Conservation (phyloP, 2,329 filamentous ascomycete species). For the Nothopassalora personata region DNA sequence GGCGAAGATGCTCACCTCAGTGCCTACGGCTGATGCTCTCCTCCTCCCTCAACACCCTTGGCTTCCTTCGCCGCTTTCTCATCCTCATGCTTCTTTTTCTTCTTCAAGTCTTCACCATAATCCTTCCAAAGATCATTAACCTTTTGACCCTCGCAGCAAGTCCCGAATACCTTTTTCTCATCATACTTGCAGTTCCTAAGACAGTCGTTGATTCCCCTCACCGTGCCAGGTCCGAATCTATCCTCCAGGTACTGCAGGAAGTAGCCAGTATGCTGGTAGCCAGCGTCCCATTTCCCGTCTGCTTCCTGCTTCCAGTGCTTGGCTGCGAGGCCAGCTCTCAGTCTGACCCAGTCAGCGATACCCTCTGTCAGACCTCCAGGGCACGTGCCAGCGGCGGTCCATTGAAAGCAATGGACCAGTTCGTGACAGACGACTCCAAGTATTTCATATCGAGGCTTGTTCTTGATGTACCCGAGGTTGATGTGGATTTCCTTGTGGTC, state of each 20-base stretch:
- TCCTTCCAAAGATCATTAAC: conserved; percentile 69
- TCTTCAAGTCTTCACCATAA: conserved; percentile 54
- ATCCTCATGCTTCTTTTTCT: conserved; percentile 20
- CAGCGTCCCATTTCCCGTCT: conserved; percentile 70
- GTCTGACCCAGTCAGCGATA: conserved; percentile 85
- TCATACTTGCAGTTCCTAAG: conserved; percentile 60
- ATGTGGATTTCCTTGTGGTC: conserved; percentile 95
- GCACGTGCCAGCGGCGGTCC: conserved; percentile 56
- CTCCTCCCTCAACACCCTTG: conserved; percentile 1
- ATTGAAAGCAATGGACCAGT: conserved; percentile 91
- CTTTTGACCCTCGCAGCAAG: conserved; percentile 45
- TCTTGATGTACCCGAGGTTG: conserved; percentile 66
- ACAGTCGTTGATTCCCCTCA: conserved; percentile 59
- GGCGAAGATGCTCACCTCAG: too few relatives aligned
- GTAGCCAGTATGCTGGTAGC: conserved; percentile 87
- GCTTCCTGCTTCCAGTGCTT: conserved; percentile 70
- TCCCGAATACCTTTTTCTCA: conserved; percentile 42
- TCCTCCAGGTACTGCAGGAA: conserved; percentile 82
- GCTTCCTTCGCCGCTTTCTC: conserved; percentile 5
- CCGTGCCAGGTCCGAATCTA: conserved; percentile 48
- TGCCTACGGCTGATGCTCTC: conserved; percentile 11
- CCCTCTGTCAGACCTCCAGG: conserved; percentile 78
- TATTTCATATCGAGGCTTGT: conserved; percentile 54
- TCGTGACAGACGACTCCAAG: conserved; percentile 83
- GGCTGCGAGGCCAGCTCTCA: conserved; percentile 66